Percentiles rank a stretch among this genome's conserved stretches.
Evolutionary conservation across 176 grass and related monocot species (phyloP).

Genomic region (Lolium rigidum): DNA sequence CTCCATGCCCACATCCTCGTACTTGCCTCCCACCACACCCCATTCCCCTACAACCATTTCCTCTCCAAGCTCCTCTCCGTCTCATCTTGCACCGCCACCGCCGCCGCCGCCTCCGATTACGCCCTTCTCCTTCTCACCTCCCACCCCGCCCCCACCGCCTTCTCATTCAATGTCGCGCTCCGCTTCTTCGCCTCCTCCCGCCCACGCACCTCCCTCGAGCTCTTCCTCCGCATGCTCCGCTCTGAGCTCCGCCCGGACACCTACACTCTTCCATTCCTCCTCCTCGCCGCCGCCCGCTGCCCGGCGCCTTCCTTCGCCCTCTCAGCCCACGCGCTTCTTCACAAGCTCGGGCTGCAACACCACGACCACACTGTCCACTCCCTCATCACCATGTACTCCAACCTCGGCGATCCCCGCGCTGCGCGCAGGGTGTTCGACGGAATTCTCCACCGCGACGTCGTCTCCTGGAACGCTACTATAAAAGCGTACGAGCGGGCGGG

Average conservation of each 20-base stretch:
- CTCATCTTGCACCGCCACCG: not conserved
- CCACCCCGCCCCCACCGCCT: slow-evolving; percentile 35
- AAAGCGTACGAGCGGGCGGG: slow-evolving; percentile 31
- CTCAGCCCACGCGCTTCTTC: slow-evolving; percentile 40
- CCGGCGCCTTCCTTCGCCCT: slow-evolving; percentile 27
- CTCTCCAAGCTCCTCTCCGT: slow-evolving; percentile 56
- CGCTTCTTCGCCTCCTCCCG: slow-evolving; percentile 40
- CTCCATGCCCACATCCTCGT: slow-evolving; percentile 42
- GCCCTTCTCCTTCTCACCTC: slow-evolving; percentile 44
- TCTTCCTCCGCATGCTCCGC: slow-evolving; percentile 49
- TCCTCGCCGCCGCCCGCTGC: slow-evolving; percentile 49
- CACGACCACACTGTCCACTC: slow-evolving; percentile 54
- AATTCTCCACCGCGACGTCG: slow-evolving; percentile 46
- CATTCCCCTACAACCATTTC: slow-evolving; percentile 58
- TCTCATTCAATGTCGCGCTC: slow-evolving; percentile 44
- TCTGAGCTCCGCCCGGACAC: slow-evolving; percentile 38
- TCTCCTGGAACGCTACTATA: slow-evolving; percentile 52
- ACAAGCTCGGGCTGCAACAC: slow-evolving; percentile 31
- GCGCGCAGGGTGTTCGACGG: slow-evolving; percentile 51
- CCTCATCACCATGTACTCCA: slow-evolving; percentile 47
- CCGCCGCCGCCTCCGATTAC: slow-evolving; percentile 4
- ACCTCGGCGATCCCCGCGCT: slow-evolving; percentile 2
- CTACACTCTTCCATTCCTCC: slow-evolving; percentile 53
- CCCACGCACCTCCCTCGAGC: slow-evolving; percentile 33
- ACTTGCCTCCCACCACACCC: not conserved